Base-by-base conservation (phyloP, 1,284 basidiomycete genomes). In the Puccinia triticina region DNA sequence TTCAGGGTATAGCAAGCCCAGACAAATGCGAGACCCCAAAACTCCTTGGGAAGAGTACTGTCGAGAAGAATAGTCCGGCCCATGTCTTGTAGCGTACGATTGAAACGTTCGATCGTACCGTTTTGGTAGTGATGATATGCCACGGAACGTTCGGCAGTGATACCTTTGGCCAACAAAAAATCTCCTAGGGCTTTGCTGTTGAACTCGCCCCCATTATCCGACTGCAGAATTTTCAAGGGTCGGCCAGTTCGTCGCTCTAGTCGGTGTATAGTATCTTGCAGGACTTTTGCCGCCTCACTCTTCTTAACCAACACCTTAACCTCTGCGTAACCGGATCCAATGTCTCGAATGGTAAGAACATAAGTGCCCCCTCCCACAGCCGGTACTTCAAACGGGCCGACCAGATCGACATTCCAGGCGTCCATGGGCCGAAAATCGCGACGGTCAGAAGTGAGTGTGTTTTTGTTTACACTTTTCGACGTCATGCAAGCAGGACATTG, bases 1-100 rank as follows among this genome's bases (percentile, higher is more conserved):
- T 79, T 79, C 18, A 53, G 77, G 10, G 29, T 61, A 29, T 34
- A 32, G 18, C 59, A 61, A 21, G 59, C 59, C n/a, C n/a, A n/a
- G n/a, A n/a, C n/a, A n/a, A n/a, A n/a, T n/a, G n/a, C n/a, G n/a
- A n/a, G n/a, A n/a, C n/a, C 59, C 59, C 59, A 61, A 29, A 34
- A 61, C 40, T 43, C 40, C 12, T 43, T 43, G 12, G 40, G 40
- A 12, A 43, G 12, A 4, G 7, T 12, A 12, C 40, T 43, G 40
- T 43, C 40, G 12, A 43, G 40, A 7, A 43, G 40, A 7, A 43
- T 7, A 12, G 40, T 43, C 4, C 40, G 40, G 7, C 40, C 40
- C 40, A 43, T 43, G 40, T 43, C 40, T 43, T 43, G 40, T 43
- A 43, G 40, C 7, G 40, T 43, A 12, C 40, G 40, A 12, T 43